These are phyloP conservation scores for Tetraselmis striata DNA, from an alignment of 139 green algal species.

Conservation along the genomic window DNA sequence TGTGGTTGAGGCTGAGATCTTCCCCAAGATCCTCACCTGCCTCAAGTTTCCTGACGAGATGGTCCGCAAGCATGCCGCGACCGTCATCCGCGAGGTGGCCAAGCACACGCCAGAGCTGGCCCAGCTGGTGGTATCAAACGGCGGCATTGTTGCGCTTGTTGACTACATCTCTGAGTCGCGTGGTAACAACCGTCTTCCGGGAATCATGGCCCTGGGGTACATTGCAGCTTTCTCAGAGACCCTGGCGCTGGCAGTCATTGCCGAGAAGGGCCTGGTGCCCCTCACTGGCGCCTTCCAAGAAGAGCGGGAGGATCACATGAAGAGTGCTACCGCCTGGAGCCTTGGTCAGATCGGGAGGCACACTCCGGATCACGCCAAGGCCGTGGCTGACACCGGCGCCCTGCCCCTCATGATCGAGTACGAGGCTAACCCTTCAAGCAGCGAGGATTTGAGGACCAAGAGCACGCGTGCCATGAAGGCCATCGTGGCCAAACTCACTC, in stretches of 20 bases:
- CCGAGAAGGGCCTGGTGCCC: constrained; percentile 67
- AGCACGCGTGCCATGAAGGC: constrained; percentile 67
- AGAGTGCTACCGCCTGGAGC: constrained; percentile 62
- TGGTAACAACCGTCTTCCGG: constrained; percentile 49
- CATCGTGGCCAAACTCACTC: constrained; percentile 72
- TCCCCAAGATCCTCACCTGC: constrained; percentile 80
- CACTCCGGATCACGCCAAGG: constrained; percentile 81
- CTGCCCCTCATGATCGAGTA: constrained; percentile 55
- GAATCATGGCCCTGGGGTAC: constrained; percentile 84
- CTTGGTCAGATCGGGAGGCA: constrained; percentile 74
- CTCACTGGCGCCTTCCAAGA: constrained; percentile 57
- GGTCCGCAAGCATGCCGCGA: constrained; percentile 74
- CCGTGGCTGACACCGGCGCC: constrained; percentile 70
- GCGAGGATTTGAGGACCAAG: constrained; percentile 80
- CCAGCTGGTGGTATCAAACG: constrained; percentile 76
- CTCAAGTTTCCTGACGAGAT: constrained; percentile 81
- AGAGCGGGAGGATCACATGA: constrained; percentile 77
- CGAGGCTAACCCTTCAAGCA: constrained; percentile 36
- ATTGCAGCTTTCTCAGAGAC: constrained; percentile 82
- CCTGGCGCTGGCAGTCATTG: constrained; percentile 71
- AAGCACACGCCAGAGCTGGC: constrained; percentile 88
- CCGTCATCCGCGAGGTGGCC: constrained; percentile 62
- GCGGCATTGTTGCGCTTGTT: constrained; percentile 74
- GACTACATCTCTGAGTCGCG: constrained; percentile 54
- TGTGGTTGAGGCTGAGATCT: constrained; percentile 82